Percentiles rank a stretch among this genome's conserved stretches.
Evolutionary conservation across 2,329 filamentous ascomycete species (phyloP).

Genomic region (Sporothrix euskadiensis): DNA sequence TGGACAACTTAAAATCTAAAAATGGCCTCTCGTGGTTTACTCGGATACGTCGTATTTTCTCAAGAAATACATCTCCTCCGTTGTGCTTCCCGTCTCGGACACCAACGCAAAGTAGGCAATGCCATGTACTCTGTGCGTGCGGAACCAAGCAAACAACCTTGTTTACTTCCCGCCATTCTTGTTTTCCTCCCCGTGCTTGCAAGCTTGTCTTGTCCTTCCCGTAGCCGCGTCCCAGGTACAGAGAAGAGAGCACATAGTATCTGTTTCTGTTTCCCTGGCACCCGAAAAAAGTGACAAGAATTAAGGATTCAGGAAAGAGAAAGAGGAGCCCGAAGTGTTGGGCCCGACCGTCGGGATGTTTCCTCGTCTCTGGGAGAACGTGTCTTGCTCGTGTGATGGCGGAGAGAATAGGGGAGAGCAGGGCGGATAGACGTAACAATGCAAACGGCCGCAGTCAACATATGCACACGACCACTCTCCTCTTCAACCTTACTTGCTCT

Average conservation of each 20-base stretch:
- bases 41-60: not conserved
- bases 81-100: conserved; percentile 8
- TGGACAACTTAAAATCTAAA: not conserved
- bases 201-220: not conserved
- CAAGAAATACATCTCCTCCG: not conserved
- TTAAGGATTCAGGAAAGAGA: not conserved
- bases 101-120: not conserved
- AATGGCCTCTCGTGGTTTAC: conserved; percentile 2
- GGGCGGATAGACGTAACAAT: not conserved
- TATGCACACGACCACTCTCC: not conserved
- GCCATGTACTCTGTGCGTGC: not conserved
- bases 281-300: not conserved
- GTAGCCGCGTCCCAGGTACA: conserved; percentile 15
- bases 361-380: not conserved
- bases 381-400: not conserved
- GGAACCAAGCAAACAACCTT: conserved; percentile 24
- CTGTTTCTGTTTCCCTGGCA: not conserved
- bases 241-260: not conserved
- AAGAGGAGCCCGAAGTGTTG: not conserved
- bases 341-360: not conserved
- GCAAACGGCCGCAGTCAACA: not conserved
- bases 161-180: not conserved
- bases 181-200: not conserved
- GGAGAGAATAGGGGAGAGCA: not conserved
- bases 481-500: not conserved